These are phyloP conservation scores for Candida krabiensis DNA, from an alignment of 805 yeast genomes.

Conservation along the genomic window DNA sequence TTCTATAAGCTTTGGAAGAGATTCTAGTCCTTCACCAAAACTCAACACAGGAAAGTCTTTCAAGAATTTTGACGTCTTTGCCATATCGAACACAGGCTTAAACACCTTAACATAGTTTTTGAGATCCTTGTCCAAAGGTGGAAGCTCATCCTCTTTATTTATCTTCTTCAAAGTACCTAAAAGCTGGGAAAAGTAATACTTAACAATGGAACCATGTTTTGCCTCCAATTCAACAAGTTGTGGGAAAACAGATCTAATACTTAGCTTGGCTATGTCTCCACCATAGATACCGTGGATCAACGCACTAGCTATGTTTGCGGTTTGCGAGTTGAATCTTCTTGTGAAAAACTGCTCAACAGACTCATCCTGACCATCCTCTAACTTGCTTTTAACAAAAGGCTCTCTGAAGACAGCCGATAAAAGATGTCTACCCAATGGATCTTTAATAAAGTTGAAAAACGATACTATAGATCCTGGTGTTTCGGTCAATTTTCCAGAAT, in stretches of 20 bases:
- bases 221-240: conserved; percentile 56
- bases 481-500: conserved; percentile 46
- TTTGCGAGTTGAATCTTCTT: conserved; percentile 65
- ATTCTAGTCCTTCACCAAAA: conserved; percentile 53
- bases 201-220: conserved; percentile 57
- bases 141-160: conserved; percentile 3
- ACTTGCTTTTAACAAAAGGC: conserved; percentile 40
- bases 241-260: conserved; percentile 63
- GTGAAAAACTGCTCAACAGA: conserved; percentile 63
- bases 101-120: conserved; percentile 39
- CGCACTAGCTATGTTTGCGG: conserved; percentile 71
- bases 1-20: conserved; percentile 46
- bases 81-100: conserved; percentile 41
- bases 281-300: conserved; percentile 89
- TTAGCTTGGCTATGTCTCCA: conserved; percentile 68
- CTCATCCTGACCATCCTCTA: conserved; percentile 53
- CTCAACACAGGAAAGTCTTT: conserved; percentile 63
- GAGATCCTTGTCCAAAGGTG: conserved; percentile 30
- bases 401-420: conserved; percentile 49
- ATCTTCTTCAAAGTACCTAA: conserved; percentile 21
- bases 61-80: conserved; percentile 36
- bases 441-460: conserved; percentile 30
- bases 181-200: conserved; percentile 40
- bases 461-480: conserved; percentile 45
- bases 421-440: conserved; percentile 32